phyloP scores from a whole-genome alignment of 768 basidiomycete species.

The Tricholoma hemisulphureum region DNA sequence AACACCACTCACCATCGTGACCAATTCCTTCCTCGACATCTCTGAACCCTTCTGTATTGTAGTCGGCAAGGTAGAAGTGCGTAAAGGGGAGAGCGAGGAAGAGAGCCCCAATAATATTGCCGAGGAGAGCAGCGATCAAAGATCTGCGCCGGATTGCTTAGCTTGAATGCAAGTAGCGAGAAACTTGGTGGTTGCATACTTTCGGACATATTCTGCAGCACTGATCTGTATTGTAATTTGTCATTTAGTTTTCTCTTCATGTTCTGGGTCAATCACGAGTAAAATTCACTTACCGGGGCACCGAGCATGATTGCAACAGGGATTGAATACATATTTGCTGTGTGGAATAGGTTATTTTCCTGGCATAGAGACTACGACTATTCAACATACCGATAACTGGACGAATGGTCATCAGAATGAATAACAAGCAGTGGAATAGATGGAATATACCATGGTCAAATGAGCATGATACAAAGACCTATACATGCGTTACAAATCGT shows the following conservation, averaged over 20 bases:
- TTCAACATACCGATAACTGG: background rate
- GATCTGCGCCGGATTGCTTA: constrained; percentile 38
- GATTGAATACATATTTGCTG: constrained; percentile 71
- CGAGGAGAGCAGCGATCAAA: constrained; percentile 61
- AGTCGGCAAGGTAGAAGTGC: constrained; percentile 63
- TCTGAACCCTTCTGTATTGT: constrained; percentile 37
- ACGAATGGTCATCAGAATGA: background rate
- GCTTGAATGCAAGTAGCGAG: background rate
- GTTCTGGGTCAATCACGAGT: background rate
- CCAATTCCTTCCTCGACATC: constrained; percentile 36
- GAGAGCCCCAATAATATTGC: constrained; percentile 66
- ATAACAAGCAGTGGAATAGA: background rate
- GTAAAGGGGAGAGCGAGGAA: constrained; percentile 62
- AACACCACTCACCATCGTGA: background rate
- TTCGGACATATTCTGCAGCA: background rate
- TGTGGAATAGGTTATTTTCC: background rate
- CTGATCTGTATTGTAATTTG: background rate
- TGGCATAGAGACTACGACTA: background rate
- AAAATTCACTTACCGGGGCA: constrained; percentile 45
- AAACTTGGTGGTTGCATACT: background rate
- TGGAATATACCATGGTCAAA: constrained; percentile 58
- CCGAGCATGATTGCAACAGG: constrained; percentile 70
- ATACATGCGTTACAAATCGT: background rate
- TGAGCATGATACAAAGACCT: constrained; percentile 70
- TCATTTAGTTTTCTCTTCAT: background rate